A percentile compares a stretch with the other conserved stretches of the same genome.
Conservation (phyloP, 441 rosid species). For the Theobroma grandiflorum region DNA sequence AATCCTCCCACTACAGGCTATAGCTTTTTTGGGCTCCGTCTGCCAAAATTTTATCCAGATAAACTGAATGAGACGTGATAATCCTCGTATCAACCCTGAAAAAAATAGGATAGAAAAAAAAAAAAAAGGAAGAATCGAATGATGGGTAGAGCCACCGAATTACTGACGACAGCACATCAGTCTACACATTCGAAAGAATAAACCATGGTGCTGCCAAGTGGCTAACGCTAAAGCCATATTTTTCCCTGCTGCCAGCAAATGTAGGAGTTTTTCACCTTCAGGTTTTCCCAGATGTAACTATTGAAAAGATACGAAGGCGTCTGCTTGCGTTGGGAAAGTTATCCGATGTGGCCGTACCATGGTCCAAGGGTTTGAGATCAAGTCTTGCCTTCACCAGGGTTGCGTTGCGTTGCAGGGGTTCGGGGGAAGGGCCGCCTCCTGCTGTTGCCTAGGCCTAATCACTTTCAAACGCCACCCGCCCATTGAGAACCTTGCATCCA, state of each 20-base stretch:
- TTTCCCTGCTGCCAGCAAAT: background rate
- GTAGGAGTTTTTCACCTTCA: background rate
- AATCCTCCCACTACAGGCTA: conserved; percentile 31
- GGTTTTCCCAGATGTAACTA: background rate
- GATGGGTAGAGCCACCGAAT: conserved; percentile 8
- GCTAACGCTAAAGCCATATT: background rate
- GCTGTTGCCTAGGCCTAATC: background rate
- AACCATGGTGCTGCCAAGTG: background rate
- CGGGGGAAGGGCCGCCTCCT: background rate
- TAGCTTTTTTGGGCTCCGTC: conserved; percentile 30
- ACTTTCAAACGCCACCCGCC: background rate
- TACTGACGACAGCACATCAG: conserved; percentile 7
- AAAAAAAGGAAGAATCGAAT: conserved; percentile 23
- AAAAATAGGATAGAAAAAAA: background rate
- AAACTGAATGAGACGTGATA: conserved; percentile 31
- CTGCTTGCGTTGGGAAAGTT: background rate
- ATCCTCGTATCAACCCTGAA: conserved; percentile 36
- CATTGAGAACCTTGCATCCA: no score
- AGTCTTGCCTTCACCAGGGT: no score
- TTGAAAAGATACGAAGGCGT: background rate
- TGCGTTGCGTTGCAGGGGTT: background rate
- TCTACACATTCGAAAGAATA: background rate
- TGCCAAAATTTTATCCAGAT: conserved; percentile 42
- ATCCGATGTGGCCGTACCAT: background rate
- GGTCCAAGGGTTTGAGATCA: no score